Conservation (phyloP, 768 basidiomycete genomes). For the Pisolithus sp. region DNA sequence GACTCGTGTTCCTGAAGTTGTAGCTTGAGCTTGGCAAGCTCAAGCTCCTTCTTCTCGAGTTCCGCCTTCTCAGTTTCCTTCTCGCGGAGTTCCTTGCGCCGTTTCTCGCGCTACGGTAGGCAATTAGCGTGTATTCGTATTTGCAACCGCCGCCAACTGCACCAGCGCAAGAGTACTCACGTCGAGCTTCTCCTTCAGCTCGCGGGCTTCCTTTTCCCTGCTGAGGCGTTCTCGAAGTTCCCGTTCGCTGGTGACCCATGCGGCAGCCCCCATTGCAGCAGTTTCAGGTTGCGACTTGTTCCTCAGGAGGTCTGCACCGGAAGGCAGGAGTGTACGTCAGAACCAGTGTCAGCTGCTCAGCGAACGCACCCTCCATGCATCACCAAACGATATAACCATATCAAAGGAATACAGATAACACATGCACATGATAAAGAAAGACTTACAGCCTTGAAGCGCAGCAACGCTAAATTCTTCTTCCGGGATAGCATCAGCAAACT, state of each 20-base stretch:
- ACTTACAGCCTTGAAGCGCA: constrained; percentile 85
- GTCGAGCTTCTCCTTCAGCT: constrained; percentile 59
- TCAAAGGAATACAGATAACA: constrained; percentile 2
- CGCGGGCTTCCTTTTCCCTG: constrained; percentile 68
- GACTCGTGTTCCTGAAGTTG: constrained; percentile 50
- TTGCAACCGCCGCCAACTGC: constrained; percentile 10
- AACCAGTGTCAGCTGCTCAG: constrained; percentile 11
- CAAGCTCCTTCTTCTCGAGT: constrained; percentile 58
- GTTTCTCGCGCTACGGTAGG: constrained; percentile 34
- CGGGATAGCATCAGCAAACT: constrained; percentile 77
- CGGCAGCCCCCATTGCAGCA: constrained; percentile 58
- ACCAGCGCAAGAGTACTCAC: constrained; percentile 35
- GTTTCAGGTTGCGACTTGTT: constrained; percentile 79
- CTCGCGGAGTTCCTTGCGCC: constrained; percentile 35
- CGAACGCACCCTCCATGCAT: constrained; percentile 13
- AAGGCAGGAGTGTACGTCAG: constrained; percentile 18
- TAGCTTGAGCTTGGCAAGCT: constrained; percentile 47
- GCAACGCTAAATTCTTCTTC: constrained; percentile 87
- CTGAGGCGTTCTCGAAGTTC: constrained; percentile 67
- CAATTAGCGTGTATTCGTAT: constrained; percentile 3
- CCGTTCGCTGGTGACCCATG: constrained; percentile 73
- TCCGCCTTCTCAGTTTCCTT: constrained; percentile 58
- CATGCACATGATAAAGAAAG: constrained; percentile 13
- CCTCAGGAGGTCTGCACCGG: constrained; percentile 59
- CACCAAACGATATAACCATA: constrained; percentile 15